These are phyloP conservation scores for Kodamaea jinghongensis DNA, from an alignment of 805 yeast species.

Conservation along the genomic window DNA sequence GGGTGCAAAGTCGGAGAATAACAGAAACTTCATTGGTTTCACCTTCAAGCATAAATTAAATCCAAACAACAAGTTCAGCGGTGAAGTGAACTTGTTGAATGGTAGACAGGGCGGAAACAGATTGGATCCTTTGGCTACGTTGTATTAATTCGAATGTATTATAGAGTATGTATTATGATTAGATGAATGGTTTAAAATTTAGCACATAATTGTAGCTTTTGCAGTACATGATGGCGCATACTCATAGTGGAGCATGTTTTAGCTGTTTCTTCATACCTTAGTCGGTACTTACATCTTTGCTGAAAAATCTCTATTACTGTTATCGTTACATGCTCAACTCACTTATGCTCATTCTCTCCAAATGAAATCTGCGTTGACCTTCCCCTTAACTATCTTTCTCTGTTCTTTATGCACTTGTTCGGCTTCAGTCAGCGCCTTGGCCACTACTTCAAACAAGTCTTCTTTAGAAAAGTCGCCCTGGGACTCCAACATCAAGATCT, in stretches of 20 bases:
- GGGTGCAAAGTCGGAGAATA: slow-evolving; percentile 3
- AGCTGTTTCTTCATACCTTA: too few species aligned
- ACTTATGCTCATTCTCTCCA: slow-evolving; percentile 48
- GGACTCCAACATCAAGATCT: slow-evolving; percentile 69
- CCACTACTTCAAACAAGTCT: slow-evolving; percentile 52
- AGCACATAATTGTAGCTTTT: too few species aligned
- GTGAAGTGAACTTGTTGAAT: slow-evolving; percentile 37
- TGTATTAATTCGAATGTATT: slow-evolving; percentile 24
- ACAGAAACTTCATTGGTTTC: slow-evolving; percentile 79
- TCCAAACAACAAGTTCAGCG: slow-evolving; percentile 48
- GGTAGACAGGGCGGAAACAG: slow-evolving; percentile 23
- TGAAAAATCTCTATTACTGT: too few species aligned
- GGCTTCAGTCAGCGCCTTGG: slow-evolving; percentile 48
- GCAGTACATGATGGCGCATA: too few species aligned
- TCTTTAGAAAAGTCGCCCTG: slow-evolving; percentile 64
- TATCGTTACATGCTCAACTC: too few species aligned
- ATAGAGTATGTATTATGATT: too few species aligned
- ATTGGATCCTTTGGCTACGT: slow-evolving; percentile 44
- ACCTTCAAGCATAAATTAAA: slow-evolving; percentile 84
- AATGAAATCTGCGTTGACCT: slow-evolving; percentile 53
- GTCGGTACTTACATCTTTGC: too few species aligned
- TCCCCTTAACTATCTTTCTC: slow-evolving; percentile 42
- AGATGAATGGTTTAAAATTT: too few species aligned
- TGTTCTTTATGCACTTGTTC: slow-evolving; percentile 48
- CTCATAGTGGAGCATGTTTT: too few species aligned